Percentiles rank a stretch among this genome's conserved stretches.
Conservation (phyloP, 1,284 basidiomycete genomes). For the Taiwanofungus camphoratus region DNA sequence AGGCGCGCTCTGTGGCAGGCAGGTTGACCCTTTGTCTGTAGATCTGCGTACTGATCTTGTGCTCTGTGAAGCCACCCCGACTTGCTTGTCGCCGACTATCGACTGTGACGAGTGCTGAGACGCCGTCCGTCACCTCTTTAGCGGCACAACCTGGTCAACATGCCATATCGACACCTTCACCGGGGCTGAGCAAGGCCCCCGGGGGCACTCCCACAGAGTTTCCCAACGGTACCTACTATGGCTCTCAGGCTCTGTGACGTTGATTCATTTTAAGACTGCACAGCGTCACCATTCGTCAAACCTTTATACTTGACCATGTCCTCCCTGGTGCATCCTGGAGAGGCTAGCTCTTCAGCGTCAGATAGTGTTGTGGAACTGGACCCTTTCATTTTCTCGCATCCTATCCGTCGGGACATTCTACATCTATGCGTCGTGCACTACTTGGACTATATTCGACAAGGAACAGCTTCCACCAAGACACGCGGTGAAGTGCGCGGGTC, state of each 20-base stretch:
- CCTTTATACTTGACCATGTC: slow-evolving; percentile 59
- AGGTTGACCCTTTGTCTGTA: slow-evolving; percentile 3
- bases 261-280: too few species aligned
- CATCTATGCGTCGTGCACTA: slow-evolving; percentile 92
- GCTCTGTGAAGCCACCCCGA: slow-evolving; percentile 7
- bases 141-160: slow-evolving; percentile 6
- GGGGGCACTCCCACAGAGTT: background rate
- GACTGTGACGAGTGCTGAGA: slow-evolving; percentile 8
- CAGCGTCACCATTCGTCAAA: slow-evolving; percentile 37
- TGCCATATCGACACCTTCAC: slow-evolving; percentile 1
- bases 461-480: slow-evolving; percentile 88
- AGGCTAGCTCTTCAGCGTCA: slow-evolving; percentile 32
- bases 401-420: slow-evolving; percentile 87
- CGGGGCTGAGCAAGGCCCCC: background rate
- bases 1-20: slow-evolving; percentile 24
- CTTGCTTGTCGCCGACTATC: slow-evolving; percentile 14
- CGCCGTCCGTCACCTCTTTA: background rate
- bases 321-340: slow-evolving; percentile 43
- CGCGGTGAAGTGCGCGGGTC: slow-evolving; percentile 88
- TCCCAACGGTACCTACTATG: background rate
- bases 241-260: too few species aligned
- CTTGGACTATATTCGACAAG: slow-evolving; percentile 83
- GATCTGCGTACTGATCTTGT: too few species aligned
- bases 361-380: slow-evolving; percentile 69
- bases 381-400: slow-evolving; percentile 80